Evolutionary conservation across 1,284 basidiomycete species (phyloP).

Genomic region (Rhodotorula glutinis): DNA sequence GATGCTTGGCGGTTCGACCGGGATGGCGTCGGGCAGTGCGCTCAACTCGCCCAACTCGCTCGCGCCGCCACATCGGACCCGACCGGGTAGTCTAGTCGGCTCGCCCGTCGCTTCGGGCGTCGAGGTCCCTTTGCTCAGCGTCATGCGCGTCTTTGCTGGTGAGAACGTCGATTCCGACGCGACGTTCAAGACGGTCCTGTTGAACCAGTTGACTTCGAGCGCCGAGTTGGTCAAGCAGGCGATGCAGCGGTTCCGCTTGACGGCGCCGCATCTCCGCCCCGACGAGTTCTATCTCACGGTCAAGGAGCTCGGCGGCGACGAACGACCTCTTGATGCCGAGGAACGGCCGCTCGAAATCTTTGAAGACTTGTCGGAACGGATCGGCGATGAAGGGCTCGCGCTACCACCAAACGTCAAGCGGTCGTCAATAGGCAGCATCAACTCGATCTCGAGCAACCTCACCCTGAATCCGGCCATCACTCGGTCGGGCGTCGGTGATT

Average conservation of each 20-base stretch:
- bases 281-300: conserved; percentile 84
- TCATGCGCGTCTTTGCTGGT: conserved; percentile 91
- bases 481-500: conserved; percentile 90
- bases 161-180: conserved; percentile 81
- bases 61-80: conserved; percentile 34
- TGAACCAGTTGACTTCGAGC: conserved; percentile 80
- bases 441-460: conserved; percentile 82
- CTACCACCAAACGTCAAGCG: conserved; percentile 77
- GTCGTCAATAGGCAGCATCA: conserved; percentile 88
- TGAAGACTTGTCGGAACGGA: conserved; percentile 67
- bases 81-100: conserved; percentile 55
- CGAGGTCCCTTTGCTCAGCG: conserved; percentile 76
- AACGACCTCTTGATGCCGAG: conserved; percentile 63
- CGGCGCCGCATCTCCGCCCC: conserved; percentile 53
- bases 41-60: conserved; percentile 14
- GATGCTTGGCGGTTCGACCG: conserved; percentile 6
- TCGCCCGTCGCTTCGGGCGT: conserved; percentile 46
- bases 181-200: conserved; percentile 94
- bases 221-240: conserved; percentile 83
- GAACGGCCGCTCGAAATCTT: conserved; percentile 84
- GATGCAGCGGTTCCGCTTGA: conserved; percentile 82
- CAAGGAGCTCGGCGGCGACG: conserved; percentile 78
- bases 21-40: conserved; percentile 4
- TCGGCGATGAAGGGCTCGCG: conserved; percentile 42
- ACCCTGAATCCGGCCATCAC: conserved; percentile 91